These are phyloP conservation scores for Sporothrix protearum DNA, from an alignment of 2,329 filamentous ascomycete genomes.

Conservation along the genomic window DNA sequence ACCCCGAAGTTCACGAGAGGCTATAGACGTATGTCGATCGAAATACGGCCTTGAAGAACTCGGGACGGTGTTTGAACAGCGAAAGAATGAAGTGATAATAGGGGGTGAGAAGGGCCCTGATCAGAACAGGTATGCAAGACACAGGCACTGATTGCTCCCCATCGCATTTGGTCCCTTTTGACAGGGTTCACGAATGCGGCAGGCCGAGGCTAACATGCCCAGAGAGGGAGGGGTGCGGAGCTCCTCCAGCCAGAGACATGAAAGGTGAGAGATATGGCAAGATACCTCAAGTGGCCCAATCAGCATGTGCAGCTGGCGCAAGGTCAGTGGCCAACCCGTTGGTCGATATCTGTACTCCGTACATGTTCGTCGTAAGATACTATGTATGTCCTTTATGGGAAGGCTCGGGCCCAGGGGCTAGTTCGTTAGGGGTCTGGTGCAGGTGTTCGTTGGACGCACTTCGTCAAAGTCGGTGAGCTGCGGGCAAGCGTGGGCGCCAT, in stretches of 20 bases:
- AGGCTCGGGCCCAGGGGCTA: background rate
- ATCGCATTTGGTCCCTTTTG: background rate
- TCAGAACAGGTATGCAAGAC: background rate
- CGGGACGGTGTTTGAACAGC: background rate
- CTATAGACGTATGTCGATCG: background rate
- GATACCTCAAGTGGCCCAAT: background rate
- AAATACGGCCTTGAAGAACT: background rate
- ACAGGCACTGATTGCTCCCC: background rate
- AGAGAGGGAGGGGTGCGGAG: background rate
- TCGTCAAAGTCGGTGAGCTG: background rate
- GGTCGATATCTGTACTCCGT: too few species aligned
- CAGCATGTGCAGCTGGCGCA: background rate
- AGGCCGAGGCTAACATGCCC: constrained; percentile 7
- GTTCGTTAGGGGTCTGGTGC: background rate
- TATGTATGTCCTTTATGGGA: background rate
- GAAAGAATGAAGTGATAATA: background rate
- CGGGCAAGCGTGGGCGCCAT: background rate
- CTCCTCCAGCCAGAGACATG: background rate
- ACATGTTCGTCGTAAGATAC: too few species aligned
- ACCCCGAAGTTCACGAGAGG: background rate
- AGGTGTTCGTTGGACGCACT: background rate
- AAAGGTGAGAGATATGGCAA: background rate
- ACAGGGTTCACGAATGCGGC: background rate
- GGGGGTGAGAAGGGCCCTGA: background rate
- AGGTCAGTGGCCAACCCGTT: background rate